Evolutionary conservation across 139 green algal species (phyloP).

Genomic region (Chlorella sp.): DNA sequence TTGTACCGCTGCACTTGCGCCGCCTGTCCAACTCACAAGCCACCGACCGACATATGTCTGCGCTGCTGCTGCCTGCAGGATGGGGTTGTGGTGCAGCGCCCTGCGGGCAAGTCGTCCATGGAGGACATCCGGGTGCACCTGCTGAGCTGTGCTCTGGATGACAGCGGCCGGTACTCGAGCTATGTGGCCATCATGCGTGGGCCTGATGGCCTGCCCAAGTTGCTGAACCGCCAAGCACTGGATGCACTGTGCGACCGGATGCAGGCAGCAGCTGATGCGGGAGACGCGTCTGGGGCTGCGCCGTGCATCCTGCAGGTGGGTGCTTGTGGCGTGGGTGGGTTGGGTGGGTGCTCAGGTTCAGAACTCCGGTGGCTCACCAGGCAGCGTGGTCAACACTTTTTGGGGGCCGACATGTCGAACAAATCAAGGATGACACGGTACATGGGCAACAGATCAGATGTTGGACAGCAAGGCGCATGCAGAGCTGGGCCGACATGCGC

Average conservation of each 20-base stretch:
- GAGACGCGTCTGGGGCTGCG: neutral
- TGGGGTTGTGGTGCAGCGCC: slow-evolving; percentile 58
- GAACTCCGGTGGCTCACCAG: neutral
- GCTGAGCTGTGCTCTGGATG: slow-evolving; percentile 18
- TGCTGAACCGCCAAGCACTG: slow-evolving; percentile 51
- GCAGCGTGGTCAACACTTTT: neutral
- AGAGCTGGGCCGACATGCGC: neutral
- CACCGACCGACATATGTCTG: neutral
- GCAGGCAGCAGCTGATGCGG: slow-evolving; percentile 43
- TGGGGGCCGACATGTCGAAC: too few relatives aligned
- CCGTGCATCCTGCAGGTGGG: slow-evolving; percentile 56
- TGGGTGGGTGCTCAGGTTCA: neutral
- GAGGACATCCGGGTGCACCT: slow-evolving; percentile 59
- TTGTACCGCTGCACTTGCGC: neutral
- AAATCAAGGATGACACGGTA: too few relatives aligned
- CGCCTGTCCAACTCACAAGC: neutral
- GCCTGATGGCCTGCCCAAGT: slow-evolving; percentile 52
- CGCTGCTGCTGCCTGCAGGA: slow-evolving; percentile 44
- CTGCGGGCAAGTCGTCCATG: slow-evolving; percentile 41
- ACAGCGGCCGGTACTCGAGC: slow-evolving; percentile 38
- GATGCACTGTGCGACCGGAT: slow-evolving; percentile 60
- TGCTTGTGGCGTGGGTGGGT: too few relatives aligned
- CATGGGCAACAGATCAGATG: neutral
- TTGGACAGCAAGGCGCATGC: neutral
- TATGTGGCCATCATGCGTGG: slow-evolving; percentile 51